Evolutionary conservation across 163 green algal genomes (phyloP).

Genomic region (Chlorella variabilis): DNA sequence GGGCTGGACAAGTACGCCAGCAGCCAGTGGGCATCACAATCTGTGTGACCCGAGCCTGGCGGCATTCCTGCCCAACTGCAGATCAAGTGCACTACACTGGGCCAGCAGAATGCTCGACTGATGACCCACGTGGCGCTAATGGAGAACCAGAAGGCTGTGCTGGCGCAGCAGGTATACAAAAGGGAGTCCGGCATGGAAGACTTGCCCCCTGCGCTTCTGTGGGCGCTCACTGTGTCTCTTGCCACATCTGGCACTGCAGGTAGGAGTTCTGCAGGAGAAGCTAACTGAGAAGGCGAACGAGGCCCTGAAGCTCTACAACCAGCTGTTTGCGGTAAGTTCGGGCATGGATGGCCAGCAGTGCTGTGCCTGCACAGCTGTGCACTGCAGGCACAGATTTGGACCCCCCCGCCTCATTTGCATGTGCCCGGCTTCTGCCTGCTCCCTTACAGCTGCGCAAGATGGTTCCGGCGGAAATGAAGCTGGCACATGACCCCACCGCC

Average conservation of each 20-base stretch:
- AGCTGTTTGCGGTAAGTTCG: conserved; percentile 16
- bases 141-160: conserved; percentile 23
- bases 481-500: background rate
- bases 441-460: conserved; percentile 9
- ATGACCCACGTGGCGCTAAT: conserved; percentile 1
- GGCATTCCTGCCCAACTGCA: no score
- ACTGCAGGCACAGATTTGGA: background rate
- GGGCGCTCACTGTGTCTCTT: background rate
- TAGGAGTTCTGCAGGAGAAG: conserved; percentile 18
- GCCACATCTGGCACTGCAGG: background rate
- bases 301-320: conserved; percentile 15
- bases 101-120: conserved; percentile 33
- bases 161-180: conserved; percentile 14
- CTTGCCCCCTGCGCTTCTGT: background rate
- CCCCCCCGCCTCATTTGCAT: no score
- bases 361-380: background rate
- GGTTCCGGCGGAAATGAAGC: background rate
- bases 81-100: conserved; percentile 24
- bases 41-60: no score
- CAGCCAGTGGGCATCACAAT: background rate
- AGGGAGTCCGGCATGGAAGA: no score
- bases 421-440: background rate
- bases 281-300: conserved; percentile 12
- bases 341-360: no score
- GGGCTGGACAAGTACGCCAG: no score